A percentile compares a stretch with the other conserved stretches of the same genome.
These are phyloP conservation scores for Bryoglossum gracile DNA, from an alignment of 495 filamentous ascomycete species.

Conservation along the genomic window DNA sequence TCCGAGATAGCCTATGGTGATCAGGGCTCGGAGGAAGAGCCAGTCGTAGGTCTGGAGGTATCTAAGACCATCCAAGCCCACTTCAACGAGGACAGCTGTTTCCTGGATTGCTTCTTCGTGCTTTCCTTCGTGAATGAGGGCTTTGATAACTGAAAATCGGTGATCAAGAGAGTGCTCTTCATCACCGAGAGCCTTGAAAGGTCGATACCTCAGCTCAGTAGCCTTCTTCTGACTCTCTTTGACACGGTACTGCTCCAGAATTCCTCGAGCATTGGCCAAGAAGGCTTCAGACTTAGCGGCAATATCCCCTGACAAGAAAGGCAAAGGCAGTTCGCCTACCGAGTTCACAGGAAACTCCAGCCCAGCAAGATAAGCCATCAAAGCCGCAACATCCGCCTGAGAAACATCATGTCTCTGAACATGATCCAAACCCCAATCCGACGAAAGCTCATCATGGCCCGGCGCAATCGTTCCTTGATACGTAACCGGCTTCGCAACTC, in stretches of 20 bases:
- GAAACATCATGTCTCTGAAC: constrained; percentile 83
- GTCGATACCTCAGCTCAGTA: constrained; percentile 66
- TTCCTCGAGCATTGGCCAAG: constrained; percentile 77
- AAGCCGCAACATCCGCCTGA: constrained; percentile 90
- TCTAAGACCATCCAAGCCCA: constrained; percentile 75
- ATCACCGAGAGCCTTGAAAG: constrained; percentile 56
- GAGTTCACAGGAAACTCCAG: constrained; percentile 93
- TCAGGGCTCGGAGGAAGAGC: constrained; percentile 91
- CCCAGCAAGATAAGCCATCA: constrained; percentile 95
- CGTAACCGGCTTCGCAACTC: constrained; percentile 68
- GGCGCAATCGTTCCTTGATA: constrained; percentile 46
- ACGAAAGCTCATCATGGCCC: constrained; percentile 90
- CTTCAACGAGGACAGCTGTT: constrained; percentile 65
- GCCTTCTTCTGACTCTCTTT: constrained; percentile 83
- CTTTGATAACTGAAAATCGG: constrained; percentile 59
- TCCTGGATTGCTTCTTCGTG: constrained; percentile 70
- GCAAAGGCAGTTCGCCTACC: constrained; percentile 84
- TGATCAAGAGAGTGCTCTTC: constrained; percentile 55
- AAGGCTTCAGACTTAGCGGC: constrained; percentile 78
- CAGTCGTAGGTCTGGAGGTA: constrained; percentile 96
- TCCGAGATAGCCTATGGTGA: constrained; percentile 88
- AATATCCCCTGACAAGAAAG: constrained; percentile 64
- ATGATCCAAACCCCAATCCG: constrained; percentile 76
- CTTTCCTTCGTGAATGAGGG: constrained; percentile 55
- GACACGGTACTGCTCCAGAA: constrained; percentile 93